Evolutionary conservation across 2,329 filamentous ascomycete genomes (phyloP).

Genomic region (Phaeomoniella chlamydospora): DNA sequence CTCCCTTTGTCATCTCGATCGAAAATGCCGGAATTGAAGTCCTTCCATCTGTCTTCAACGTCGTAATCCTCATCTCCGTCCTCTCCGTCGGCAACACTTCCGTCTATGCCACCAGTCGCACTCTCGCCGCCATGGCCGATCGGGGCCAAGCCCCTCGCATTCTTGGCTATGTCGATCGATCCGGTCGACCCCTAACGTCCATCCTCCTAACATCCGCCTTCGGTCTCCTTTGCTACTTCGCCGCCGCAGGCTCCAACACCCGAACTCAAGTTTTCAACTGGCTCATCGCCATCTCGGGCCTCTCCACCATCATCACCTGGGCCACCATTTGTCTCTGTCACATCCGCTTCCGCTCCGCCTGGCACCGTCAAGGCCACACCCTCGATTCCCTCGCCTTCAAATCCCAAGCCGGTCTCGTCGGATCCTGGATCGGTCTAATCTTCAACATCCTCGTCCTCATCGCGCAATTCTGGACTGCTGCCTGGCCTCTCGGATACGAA

Average conservation of each 20-base stretch:
- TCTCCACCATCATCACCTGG: slow-evolving; percentile 65
- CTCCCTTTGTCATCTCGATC: slow-evolving; percentile 89
- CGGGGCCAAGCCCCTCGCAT: slow-evolving; percentile 68
- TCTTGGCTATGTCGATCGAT: slow-evolving; percentile 67
- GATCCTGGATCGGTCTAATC: slow-evolving; percentile 65
- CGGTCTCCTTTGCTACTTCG: slow-evolving; percentile 66
- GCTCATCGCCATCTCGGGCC: slow-evolving; percentile 62
- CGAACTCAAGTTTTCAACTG: slow-evolving; percentile 53
- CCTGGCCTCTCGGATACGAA: slow-evolving; percentile 49
- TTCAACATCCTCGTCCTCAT: slow-evolving; percentile 65
- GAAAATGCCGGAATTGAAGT: slow-evolving; percentile 66
- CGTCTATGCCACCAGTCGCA: slow-evolving; percentile 82
- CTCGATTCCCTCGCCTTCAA: slow-evolving; percentile 67
- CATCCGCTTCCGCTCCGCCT: slow-evolving; percentile 79
- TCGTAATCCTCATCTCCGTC: slow-evolving; percentile 83
- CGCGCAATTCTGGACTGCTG: slow-evolving; percentile 79
- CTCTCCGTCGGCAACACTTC: slow-evolving; percentile 84
- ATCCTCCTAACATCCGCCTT: slow-evolving; percentile 53
- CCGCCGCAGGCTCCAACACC: slow-evolving; percentile 32
- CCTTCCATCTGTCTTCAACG: slow-evolving; percentile 81
- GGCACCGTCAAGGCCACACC: slow-evolving; percentile 53
- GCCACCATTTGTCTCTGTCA: slow-evolving; percentile 70
- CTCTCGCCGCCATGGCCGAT: slow-evolving; percentile 77
- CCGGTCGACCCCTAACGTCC: slow-evolving; percentile 63
- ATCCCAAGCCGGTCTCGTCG: slow-evolving; percentile 63